phyloP scores from a whole-genome alignment of 176 grass and related monocot species.

The Aegilops bicornis region DNA sequence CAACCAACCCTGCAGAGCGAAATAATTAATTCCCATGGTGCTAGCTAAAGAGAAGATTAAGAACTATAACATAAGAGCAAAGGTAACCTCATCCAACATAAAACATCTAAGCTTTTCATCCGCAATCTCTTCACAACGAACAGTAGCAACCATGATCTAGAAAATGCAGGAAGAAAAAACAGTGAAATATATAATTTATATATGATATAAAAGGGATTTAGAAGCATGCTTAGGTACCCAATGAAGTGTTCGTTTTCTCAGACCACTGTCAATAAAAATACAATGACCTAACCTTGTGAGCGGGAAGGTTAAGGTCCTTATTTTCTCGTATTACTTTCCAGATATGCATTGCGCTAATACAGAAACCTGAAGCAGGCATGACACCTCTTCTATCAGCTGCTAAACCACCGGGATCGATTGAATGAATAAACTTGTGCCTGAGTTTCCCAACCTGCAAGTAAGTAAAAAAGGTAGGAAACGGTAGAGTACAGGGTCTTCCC shows the following conservation, averaged over 20 bases:
- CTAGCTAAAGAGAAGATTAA: conserved; percentile 21
- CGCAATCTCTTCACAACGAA: conserved; percentile 89
- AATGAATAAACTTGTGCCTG: conserved; percentile 70
- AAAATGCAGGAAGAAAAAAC: conserved; percentile 27
- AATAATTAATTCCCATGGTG: neutral
- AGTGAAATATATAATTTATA: neutral
- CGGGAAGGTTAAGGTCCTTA: conserved; percentile 95
- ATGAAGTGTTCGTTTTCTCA: conserved; percentile 17
- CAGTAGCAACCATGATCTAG: conserved; percentile 96
- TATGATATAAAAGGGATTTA: neutral
- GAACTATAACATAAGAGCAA: conserved; percentile 34
- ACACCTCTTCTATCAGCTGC: conserved; percentile 88
- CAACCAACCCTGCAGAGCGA: conserved; percentile 64
- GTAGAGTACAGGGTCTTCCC: neutral
- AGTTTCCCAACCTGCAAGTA: conserved; percentile 64
- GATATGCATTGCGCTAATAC: conserved; percentile 74
- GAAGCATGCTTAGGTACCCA: neutral
- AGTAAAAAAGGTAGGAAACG: neutral
- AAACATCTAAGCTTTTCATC: conserved; percentile 77
- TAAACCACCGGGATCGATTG: conserved; percentile 77
- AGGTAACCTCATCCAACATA: conserved; percentile 66
- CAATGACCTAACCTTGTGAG: conserved; percentile 84
- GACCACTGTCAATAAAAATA: conserved; percentile 4
- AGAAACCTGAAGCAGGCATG: conserved; percentile 89
- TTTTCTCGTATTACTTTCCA: conserved; percentile 94